phyloP scores from a whole-genome alignment of 352 stramenopile species.

The Globisporangium acanthophoron region DNA sequence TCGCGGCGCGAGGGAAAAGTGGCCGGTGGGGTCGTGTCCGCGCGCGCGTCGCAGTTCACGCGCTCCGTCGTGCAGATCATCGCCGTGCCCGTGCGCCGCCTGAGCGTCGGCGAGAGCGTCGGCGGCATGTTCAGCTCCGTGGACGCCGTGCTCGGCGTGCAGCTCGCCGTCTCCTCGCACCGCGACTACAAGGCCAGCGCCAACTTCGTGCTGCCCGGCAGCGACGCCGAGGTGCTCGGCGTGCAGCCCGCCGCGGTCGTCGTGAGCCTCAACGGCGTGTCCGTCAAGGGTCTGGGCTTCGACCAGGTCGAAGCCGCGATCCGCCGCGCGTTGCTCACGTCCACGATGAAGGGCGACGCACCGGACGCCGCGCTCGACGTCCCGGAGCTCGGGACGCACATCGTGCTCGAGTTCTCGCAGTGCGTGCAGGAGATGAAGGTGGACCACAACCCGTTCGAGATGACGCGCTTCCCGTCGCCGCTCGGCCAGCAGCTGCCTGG shows the following conservation, averaged over 20 bases:
- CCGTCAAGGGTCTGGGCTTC: slow-evolving; percentile 40
- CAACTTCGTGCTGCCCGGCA: slow-evolving; percentile 55
- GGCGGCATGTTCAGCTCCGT: slow-evolving; percentile 44
- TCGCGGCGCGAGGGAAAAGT: slow-evolving; percentile 12
- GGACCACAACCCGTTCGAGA: slow-evolving; percentile 57
- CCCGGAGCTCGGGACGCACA: slow-evolving; percentile 20
- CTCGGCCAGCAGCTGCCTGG: slow-evolving; percentile 55
- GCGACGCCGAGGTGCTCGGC: slow-evolving; percentile 36
- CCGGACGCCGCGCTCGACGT: slow-evolving; percentile 18
- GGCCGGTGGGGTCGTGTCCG: slow-evolving; percentile 8
- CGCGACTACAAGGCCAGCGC: slow-evolving; percentile 61
- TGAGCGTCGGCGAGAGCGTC: slow-evolving; percentile 17
- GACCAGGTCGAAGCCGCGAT: slow-evolving; percentile 47
- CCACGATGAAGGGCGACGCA: slow-evolving; percentile 10
- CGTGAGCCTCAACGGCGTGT: slow-evolving; percentile 47
- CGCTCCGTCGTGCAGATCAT: slow-evolving; percentile 46
- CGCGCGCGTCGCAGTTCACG: slow-evolving; percentile 28
- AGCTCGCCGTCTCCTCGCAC: slow-evolving; percentile 48
- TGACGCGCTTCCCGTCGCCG: slow-evolving; percentile 74
- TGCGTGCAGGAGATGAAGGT: slow-evolving; percentile 57
- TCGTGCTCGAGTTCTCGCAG: slow-evolving; percentile 60
- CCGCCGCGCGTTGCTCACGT: slow-evolving; percentile 20
- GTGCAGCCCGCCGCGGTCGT: slow-evolving; percentile 54
- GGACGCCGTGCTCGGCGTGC: slow-evolving; percentile 45
- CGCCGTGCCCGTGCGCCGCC: slow-evolving; percentile 31